Conservation (phyloP, 1,284 basidiomycete genomes). For the Sporisorium iseilematis-ciliati region DNA sequence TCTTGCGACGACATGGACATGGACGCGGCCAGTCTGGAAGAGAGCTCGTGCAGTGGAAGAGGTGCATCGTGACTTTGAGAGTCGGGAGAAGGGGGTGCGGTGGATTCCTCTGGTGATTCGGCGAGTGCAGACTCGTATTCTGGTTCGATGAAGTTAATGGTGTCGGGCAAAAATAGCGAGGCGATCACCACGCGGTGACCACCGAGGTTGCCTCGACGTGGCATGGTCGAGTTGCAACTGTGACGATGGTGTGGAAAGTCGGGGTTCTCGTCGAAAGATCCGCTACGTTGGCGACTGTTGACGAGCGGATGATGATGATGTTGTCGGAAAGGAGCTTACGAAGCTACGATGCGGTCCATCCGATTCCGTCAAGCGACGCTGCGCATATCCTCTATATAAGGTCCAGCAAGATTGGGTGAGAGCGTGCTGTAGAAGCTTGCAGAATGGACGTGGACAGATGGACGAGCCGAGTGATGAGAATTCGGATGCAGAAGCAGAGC, state of each 20-base stretch:
- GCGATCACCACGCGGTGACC: slow-evolving; percentile 66
- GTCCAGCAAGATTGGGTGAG: neutral
- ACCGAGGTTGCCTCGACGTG: slow-evolving; percentile 49
- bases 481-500: neutral
- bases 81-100: slow-evolving; percentile 46
- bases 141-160: slow-evolving; percentile 52
- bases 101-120: slow-evolving; percentile 46
- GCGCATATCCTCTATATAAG: neutral
- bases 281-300: neutral
- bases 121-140: slow-evolving; percentile 41
- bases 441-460: neutral
- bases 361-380: neutral
- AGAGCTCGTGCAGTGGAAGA: slow-evolving; percentile 57
- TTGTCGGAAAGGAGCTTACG: neutral
- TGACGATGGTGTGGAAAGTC: neutral
- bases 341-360: neutral
- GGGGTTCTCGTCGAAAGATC: neutral
- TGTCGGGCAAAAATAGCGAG: slow-evolving; percentile 64
- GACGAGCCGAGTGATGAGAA: neutral
- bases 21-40: slow-evolving; percentile 48
- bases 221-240: slow-evolving; percentile 21
- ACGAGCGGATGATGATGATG: neutral
- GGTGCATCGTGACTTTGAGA: slow-evolving; percentile 27
- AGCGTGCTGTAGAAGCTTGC: neutral
- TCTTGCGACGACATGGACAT: slow-evolving; percentile 28